These are phyloP conservation scores for Stachybotrys chartarum DNA, from an alignment of 2,329 filamentous ascomycete genomes.

Conservation along the genomic window DNA sequence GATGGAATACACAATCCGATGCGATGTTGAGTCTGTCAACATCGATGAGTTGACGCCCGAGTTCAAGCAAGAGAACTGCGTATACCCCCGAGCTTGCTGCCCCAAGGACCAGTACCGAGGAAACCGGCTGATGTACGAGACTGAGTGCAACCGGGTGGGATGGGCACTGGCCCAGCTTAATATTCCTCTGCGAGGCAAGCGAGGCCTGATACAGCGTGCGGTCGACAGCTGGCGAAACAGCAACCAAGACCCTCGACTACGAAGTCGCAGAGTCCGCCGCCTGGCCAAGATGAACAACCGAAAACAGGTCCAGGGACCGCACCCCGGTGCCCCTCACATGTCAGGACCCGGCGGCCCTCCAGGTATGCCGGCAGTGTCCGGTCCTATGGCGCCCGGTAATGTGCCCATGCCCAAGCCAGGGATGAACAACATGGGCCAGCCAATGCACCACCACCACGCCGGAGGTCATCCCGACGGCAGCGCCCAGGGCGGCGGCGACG, in stretches of 20 bases:
- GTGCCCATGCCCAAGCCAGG: slow-evolving; percentile 58
- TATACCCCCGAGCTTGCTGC: slow-evolving; percentile 92
- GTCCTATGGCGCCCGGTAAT: slow-evolving; percentile 53
- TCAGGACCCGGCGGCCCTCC: slow-evolving; percentile 58
- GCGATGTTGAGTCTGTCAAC: slow-evolving; percentile 94
- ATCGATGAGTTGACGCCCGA: slow-evolving; percentile 77
- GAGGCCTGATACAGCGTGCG: slow-evolving; percentile 90
- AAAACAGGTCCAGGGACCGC: slow-evolving; percentile 59
- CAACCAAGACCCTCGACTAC: slow-evolving; percentile 87
- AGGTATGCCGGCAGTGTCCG: slow-evolving; percentile 54
- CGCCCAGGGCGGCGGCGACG: slow-evolving; percentile 62
- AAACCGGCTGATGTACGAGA: slow-evolving; percentile 93
- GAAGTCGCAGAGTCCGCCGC: slow-evolving; percentile 84
- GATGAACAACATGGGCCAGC: slow-evolving; percentile 58
- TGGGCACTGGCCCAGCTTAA: slow-evolving; percentile 96
- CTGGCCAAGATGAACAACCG: slow-evolving; percentile 95
- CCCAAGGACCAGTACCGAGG: slow-evolving; percentile 94
- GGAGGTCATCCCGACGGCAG: slow-evolving; percentile 39
- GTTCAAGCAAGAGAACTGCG: slow-evolving; percentile 97
- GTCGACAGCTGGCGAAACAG: slow-evolving; percentile 99
- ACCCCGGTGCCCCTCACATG: slow-evolving; percentile 54
- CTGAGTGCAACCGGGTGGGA: slow-evolving; percentile 99
- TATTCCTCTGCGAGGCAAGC: slow-evolving; percentile 81
- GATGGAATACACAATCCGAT: slow-evolving; percentile 99
- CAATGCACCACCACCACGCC: slow-evolving; percentile 60